Base-by-base conservation (phyloP, 177 flowering plant genomes). In the Telopea speciosissima region DNA sequence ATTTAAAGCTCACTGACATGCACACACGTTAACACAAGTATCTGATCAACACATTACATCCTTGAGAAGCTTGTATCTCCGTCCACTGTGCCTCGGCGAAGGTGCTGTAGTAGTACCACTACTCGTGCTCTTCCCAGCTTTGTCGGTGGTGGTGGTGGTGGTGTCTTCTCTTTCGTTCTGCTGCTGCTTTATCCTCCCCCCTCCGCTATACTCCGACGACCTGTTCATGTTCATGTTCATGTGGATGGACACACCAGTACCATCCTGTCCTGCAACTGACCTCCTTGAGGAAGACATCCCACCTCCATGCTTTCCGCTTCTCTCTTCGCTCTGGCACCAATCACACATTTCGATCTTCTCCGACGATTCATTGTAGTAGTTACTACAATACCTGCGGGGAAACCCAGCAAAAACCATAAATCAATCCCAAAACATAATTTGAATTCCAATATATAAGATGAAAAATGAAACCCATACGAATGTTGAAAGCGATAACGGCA, bases 11-110 rank as follows among this genome's bases (percentile, higher is more conserved):
- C 0, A 36, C 9, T 36, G 9, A 36, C 40, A 8, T 36, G 40
- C 40, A 36, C 40, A 36, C 6, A 36, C 7, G 40, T 36, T 36
- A 36, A 31, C 5, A 31, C 33, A 31, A 31, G 33, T 5, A 2
- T 2, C 5, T 31, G 5, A 7, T 81, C 78, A 93, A 73, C 95
- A 90, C 92, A 90, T 84, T 5, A 94, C 98, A 82, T 94, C 98
- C 88, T 92, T 94, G 80, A 94, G 98, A 61, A 92, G 96, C 86
- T 90, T 94, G 85, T 94, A 94, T 88, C 97, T 84, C 61, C 96
- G 88, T 3, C 89, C 74, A 9, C 85, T 44, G 3, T 88, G 78
- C 72, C 91, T 74, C 0, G 97, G 93, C 14, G 99, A 94, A 13
- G 95, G 91, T 14, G 79, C 65, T 6, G 85, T 81, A 25, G 68